phyloP scores from a whole-genome alignment of 2,329 filamentous ascomycete genomes.

The Ceratocystis colombiana region DNA sequence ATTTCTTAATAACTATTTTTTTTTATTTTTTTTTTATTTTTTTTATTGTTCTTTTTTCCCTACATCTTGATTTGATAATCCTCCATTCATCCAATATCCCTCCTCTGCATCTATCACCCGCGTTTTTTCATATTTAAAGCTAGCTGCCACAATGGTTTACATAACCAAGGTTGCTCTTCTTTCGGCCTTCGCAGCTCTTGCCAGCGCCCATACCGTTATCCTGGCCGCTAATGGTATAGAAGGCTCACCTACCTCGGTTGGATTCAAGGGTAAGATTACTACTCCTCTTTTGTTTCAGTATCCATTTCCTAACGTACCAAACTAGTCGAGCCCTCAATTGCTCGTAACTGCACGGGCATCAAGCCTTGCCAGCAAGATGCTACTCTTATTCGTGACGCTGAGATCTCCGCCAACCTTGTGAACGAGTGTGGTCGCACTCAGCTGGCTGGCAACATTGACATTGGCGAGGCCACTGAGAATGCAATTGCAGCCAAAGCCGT shows the following conservation, averaged over 20 bases:
- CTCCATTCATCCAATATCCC: conserved; percentile 18
- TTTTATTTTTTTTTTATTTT: conserved; percentile 28
- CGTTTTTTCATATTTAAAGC: conserved; percentile 29
- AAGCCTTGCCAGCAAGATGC: conserved; percentile 57
- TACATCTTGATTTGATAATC: neutral
- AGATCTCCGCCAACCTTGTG: conserved; percentile 43
- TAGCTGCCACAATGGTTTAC: conserved; percentile 33
- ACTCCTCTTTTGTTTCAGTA: neutral
- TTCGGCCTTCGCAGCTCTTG: conserved; percentile 29
- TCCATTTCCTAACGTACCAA: conserved; percentile 14
- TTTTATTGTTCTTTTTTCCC: conserved; percentile 26
- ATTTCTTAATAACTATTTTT: conserved; percentile 26
- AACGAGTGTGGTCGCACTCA: conserved; percentile 55
- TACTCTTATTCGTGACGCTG: conserved; percentile 51
- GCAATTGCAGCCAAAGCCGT: conserved; percentile 39
- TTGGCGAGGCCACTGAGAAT: conserved; percentile 47
- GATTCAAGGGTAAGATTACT: conserved; percentile 37
- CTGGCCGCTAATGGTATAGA: conserved; percentile 39
- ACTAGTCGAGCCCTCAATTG: conserved; percentile 43
- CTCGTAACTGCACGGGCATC: conserved; percentile 53
- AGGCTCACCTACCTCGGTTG: conserved; percentile 38
- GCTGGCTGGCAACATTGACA: conserved; percentile 50
- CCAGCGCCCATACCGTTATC: conserved; percentile 40
- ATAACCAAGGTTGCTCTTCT: conserved; percentile 32
- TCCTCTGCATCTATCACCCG: conserved; percentile 28